Evolutionary conservation across 2,329 filamentous ascomycete species (phyloP).

Genomic region (Colletotrichum abscissum): DNA sequence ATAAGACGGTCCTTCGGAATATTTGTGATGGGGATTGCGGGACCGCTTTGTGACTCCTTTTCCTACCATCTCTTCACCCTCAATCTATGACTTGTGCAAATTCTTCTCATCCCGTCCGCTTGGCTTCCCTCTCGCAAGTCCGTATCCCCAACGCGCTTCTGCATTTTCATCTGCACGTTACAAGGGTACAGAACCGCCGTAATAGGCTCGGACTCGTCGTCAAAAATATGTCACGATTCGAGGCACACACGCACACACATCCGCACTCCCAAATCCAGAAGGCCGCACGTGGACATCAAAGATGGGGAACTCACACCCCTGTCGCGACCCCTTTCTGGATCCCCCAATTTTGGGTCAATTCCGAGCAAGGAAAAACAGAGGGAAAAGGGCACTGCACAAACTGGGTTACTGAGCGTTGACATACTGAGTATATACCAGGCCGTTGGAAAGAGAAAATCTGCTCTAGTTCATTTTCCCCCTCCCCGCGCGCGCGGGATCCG

Average conservation of each 20-base stretch:
- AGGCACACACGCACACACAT: background rate
- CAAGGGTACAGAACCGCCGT: background rate
- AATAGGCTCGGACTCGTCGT: background rate
- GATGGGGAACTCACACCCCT: conserved; percentile 17
- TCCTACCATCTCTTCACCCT: background rate
- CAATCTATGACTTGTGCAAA: background rate
- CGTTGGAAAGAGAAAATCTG: conserved; percentile 17
- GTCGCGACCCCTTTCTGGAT: conserved; percentile 22
- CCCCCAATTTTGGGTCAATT: conserved; percentile 18
- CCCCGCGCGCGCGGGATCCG: background rate
- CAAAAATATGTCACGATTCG: conserved; percentile 14
- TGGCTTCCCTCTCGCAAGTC: background rate
- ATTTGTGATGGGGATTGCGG: too few species aligned
- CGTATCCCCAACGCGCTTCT: background rate
- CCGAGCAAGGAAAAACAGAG: background rate
- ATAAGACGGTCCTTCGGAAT: background rate
- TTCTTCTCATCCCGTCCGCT: background rate
- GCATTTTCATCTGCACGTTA: background rate
- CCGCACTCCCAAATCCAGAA: conserved; percentile 12
- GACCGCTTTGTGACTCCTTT: too few species aligned
- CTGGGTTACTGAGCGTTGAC: background rate
- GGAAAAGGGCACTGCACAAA: background rate
- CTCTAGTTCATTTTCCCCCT: background rate
- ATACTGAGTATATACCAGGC: background rate
- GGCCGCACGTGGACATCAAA: conserved; percentile 17